Evolutionary conservation across 352 stramenopile genomes (phyloP), one percentile per base, ranked within the genome.

Genomic region (Elongisporangium anandrum): DNA sequence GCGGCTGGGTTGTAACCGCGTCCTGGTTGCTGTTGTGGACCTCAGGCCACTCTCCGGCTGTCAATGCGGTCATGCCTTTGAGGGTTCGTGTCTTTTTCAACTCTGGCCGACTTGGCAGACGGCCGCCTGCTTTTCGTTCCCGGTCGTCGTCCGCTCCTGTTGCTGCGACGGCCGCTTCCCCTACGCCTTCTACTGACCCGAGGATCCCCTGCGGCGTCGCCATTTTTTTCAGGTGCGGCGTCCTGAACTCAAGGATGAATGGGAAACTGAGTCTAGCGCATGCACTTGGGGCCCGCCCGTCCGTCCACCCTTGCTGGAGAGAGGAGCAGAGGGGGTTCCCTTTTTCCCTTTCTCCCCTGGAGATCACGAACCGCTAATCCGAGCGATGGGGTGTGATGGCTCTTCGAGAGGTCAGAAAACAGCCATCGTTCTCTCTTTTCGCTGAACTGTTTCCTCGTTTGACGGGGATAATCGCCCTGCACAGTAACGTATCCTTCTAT

Each of bases 81-180:
- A 59, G 47, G 19, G 38, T 59, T 15, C 54, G 54, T 15, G 34
- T 51, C 22, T 59, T 59, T 52, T 59, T 59, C 54, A 59, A 52
- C 54, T 59, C 21, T 38, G 54, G 54, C 19, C 54, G 54, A 53
- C 22, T 17, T 45, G 34, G 34, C 34, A 45, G 34, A 45, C 49
- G 49, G 22, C 49, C 49, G 49, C 49, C 49, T 15, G 20, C 49
- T 53, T 22, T 53, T 13, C 49, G 34, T 45, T 45, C 34, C 34
- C 34, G 7, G 12, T 45, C 34, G 34, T 45, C 34, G 34, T 45
- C 34, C 34, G 34, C 26, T 38, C 26, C 26, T 9, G 12, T 38
- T 38, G 6, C 13, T 45, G 34, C 34, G 34, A 45, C 34, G 34
- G 34, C 34, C 34, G 10, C 34, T 12, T 45, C 34, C 34, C 34